phyloP scores from a whole-genome alignment of 805 yeast genomes.

The Saccharomycopsis sp. region DNA sequence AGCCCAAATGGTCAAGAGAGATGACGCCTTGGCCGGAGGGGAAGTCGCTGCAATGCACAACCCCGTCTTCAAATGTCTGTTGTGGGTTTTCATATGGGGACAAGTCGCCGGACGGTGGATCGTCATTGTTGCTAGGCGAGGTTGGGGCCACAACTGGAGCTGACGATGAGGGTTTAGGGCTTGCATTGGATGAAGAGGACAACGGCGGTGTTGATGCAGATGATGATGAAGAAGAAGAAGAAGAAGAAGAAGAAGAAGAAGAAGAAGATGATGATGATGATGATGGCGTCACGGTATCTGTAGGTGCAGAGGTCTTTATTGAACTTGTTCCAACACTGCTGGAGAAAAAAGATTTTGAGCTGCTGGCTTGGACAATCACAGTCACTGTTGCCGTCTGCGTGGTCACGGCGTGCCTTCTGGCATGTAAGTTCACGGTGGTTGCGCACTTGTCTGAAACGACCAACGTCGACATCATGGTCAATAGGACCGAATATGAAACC shows the following conservation, averaged over 20 bases:
- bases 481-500: no score
- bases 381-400: conserved; percentile 34
- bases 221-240: conserved; percentile 20
- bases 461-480: no score
- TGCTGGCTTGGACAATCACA: conserved; percentile 29
- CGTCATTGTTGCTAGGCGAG: neutral
- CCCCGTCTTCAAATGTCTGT: conserved; percentile 58
- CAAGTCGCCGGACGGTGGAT: conserved; percentile 39
- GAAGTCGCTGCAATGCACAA: conserved; percentile 55
- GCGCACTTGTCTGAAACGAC: conserved; percentile 14
- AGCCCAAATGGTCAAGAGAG: conserved; percentile 45
- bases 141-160: neutral
- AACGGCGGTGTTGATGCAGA: no score
- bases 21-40: conserved; percentile 72
- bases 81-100: conserved; percentile 40
- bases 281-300: conserved; percentile 18
- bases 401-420: conserved; percentile 44
- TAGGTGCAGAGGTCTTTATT: conserved; percentile 21
- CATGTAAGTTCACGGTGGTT: conserved; percentile 24
- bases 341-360: conserved; percentile 26
- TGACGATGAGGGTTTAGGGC: conserved; percentile 19
- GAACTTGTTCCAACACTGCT: conserved; percentile 20
- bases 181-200: conserved; percentile 22
- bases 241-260: conserved; percentile 23
- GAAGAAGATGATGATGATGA: conserved; percentile 18